Percentiles rank a stretch among this genome's conserved stretches.
phyloP scores from a whole-genome alignment of 2,329 filamentous ascomycete species.

The Fusarium lyarnte region DNA sequence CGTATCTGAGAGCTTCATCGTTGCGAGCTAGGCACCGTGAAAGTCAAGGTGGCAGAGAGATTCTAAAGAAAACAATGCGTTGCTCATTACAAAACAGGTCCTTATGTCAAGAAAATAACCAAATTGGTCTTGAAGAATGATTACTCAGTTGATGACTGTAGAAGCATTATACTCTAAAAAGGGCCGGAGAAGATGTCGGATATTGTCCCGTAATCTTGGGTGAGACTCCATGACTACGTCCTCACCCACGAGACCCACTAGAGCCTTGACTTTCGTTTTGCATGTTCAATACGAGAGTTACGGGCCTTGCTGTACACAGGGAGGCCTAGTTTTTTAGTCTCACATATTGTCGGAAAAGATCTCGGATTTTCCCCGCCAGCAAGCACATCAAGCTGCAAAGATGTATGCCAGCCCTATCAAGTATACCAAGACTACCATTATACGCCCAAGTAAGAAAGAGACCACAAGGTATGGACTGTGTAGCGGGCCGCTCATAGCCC shows the following conservation, averaged over 20 bases:
- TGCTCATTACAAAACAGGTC: accelerated
- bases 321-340: not conserved
- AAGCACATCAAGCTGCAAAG: not conserved
- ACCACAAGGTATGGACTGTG: no score
- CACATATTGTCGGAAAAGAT: not conserved
- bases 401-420: not conserved
- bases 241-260: not conserved
- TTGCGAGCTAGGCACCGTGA: no score
- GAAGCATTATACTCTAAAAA: no score
- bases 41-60: accelerated
- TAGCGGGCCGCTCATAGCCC: no score
- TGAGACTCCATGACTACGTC: no score
- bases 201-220: not conserved
- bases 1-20: not conserved
- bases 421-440: not conserved
- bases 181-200: not conserved
- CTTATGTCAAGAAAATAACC: not conserved
- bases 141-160: not conserved
- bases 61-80: accelerated
- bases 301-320: not conserved
- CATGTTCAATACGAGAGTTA: accelerated
- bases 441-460: not conserved
- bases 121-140: accelerated
- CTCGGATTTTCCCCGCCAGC: not conserved
- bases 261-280: not conserved